Evolutionary conservation across 371 early-diverging fungal genomes (phyloP), one percentile per base, ranked within the genome.

Genomic region (Capillidium heterosporum): DNA sequence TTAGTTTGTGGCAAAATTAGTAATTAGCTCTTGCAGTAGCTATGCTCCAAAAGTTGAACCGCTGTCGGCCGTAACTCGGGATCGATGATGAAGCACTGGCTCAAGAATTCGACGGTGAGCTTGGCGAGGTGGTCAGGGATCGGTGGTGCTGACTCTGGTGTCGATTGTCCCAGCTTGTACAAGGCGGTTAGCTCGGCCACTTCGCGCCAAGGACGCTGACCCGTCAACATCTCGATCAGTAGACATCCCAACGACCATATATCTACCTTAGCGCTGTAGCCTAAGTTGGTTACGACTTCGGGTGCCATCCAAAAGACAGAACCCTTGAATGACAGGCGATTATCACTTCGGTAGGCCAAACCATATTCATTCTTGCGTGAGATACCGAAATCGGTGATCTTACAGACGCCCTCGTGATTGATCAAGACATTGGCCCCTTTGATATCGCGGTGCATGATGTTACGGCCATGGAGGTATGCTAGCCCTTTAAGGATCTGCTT

Each of bases 341-440:
- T 60, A 49, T 64, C 64, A 32, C 61, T 58, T 23, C 43, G 49
- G 63, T 67, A 39, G 61, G 56, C 31, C 63, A 62, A 42, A 61
- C 55, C 26, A 24, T 57, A 43, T 19, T 57, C 57, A 10, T 5
- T 15, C 65, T 76, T 80, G 63, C 89, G 91, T 1, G 94, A 88
- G 5, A 98, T 77, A 7, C 99, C 99, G 78, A 98, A 98, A 68
- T 98, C 99, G 8, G 91, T 84, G 13, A 99, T 94, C 67, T 97
- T 96, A 61, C 91, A 90, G 0, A 80, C 71, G 32, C 94, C 91
- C 32, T 84, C 81, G 19, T 75, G 83, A 60, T 93, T 82, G 1
- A 86, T 82, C 10, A 85, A 62, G 19, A 83, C 88, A 67, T 99
- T 99, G 21, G 88, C 95, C 29, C 93, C 90, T 70, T 99, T 99